Base-by-base conservation (phyloP, 1,139 yeast species). In the Hemisphaericaspora subhashii region DNA sequence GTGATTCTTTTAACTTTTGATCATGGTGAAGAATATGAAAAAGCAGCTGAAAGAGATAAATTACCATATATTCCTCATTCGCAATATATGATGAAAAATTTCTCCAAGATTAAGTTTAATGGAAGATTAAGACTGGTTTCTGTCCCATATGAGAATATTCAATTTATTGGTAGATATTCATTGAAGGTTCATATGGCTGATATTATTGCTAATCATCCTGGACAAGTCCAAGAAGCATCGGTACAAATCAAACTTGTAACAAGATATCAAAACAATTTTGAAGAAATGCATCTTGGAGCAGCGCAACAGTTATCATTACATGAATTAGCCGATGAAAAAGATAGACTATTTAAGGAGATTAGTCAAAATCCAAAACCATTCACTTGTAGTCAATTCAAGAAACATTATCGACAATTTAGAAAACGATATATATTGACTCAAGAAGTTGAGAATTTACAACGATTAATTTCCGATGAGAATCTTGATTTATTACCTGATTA, bases 401-500 rank as follows among this genome's bases (percentile, higher is more conserved):
- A 54, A 3, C 80, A 81, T 45, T 85, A 60, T 45, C 48, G 60
- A 2, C 74, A 72, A 31, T 66, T 79, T 22, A 70, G 76, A 35
- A 66, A 72, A 36, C 77, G 74, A 44, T 68, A 70, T 40, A 45
- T 57, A 27, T 57, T 86, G 27, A 68, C 73, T 40, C 54, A 60
- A 13, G 74, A 82, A 45, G 81, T 89, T 15, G 75, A 67, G 4
- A 62, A 70, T 0, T 62, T 89, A 49, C 78, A 81, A 52, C 71
- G 73, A 36, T 64, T 84, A 36, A 75, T 89, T 46, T 83, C 95
- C 0, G 95, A 87, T 46, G 96, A 90, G 51, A 94, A 90, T 52
- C 68, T 94, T 55, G 96, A 87, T 47, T 68, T 94, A 38, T 69
- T 92, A 33, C 98, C 98, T 1, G 97, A 92, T 58, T 92, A 92